Percentiles rank a stretch among this genome's conserved stretches.
These are phyloP conservation scores for Podospora pseudoanserina DNA, from an alignment of 495 filamentous ascomycete genomes.

Conservation along the genomic window DNA sequence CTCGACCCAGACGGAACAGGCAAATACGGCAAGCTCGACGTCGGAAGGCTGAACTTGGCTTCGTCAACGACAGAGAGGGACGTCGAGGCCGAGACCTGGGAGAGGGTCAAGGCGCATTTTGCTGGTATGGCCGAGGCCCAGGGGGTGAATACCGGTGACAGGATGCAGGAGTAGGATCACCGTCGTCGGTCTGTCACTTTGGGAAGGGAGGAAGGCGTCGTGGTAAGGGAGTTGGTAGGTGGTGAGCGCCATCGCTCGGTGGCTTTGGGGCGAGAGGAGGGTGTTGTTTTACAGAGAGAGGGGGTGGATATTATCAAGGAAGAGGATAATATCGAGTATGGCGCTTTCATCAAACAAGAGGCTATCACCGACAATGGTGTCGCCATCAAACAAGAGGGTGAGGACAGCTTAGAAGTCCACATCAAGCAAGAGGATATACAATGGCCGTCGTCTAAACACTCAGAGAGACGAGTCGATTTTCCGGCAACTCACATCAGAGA, in stretches of 20 bases:
- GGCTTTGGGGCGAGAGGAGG: neutral
- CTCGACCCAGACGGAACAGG: constrained; percentile 50
- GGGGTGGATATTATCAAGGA: neutral
- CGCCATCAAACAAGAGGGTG: too few species aligned
- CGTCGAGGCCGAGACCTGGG: constrained; percentile 77
- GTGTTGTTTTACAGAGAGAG: neutral
- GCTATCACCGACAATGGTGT: too few species aligned
- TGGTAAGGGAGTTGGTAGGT: constrained; percentile 19
- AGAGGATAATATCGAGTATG: neutral
- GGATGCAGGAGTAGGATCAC: constrained; percentile 25
- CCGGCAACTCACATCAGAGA: too few species aligned
- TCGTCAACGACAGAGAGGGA: constrained; percentile 71
- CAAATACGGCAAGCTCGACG: constrained; percentile 63
- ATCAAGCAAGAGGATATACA: neutral
- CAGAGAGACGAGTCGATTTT: too few species aligned
- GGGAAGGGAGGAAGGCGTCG: neutral
- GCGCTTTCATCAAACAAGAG: neutral
- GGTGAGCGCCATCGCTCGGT: constrained; percentile 1
- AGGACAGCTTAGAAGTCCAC: neutral
- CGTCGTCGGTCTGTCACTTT: constrained; percentile 1
- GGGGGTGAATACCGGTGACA: constrained; percentile 1
- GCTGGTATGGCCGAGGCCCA: constrained; percentile 3
- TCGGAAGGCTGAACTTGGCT: constrained; percentile 81
- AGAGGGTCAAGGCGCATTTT: constrained; percentile 47
- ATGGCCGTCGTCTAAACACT: neutral